Base-by-base conservation (phyloP, 2,329 filamentous ascomycete genomes). In the Coniochaeta sp. region DNA sequence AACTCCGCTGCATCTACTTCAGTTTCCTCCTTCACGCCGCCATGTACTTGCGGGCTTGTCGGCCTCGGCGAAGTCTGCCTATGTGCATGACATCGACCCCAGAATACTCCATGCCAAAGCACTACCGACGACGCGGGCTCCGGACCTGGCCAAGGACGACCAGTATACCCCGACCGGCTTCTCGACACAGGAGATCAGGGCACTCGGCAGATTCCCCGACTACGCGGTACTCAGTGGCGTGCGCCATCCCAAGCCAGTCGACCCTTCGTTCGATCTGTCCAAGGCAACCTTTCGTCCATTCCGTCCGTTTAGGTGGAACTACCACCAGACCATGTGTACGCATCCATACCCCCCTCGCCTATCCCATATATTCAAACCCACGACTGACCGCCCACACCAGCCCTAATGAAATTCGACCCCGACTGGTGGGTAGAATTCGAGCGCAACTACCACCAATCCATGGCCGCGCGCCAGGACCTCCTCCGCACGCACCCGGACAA, bases 351-450 rank as follows among this genome's bases (percentile, higher is more conserved):
- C n/a, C 12, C 27, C 22, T 33, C 24, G 14, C 26, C 26, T 4
- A 3, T 1, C 13, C n/a, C n/a, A n/a, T n/a, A n/a, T n/a, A n/a
- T 54, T 52, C 52, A 61, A 48, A 58, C 16, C 7, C 47, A 18
- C 26, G 22, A 16, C 13, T n/a, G 5, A 24, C 3, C 26, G 24
- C 45, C 16, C 5, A 13, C 33, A 18, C 1, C 54, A 94, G 88
- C 89, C 2, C 72, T 92, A 8, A 84, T 79, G 40, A 95, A 89
- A 59, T 71, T 94, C 66, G 87, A 95, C 55, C 72, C 83, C 0
- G 85, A 95, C 63, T 95, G 86, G 81, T 95, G 90, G 90, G 73
- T 95, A n/a, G 90, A 95, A 67, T 76, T 95, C 2, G 89, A 94
- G 58, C 84, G 74, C 48, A 87, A 81, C 3, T 95, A 95, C 64